Conservation (phyloP, 768 basidiomycete species). For the Amanita pallidorosea region DNA sequence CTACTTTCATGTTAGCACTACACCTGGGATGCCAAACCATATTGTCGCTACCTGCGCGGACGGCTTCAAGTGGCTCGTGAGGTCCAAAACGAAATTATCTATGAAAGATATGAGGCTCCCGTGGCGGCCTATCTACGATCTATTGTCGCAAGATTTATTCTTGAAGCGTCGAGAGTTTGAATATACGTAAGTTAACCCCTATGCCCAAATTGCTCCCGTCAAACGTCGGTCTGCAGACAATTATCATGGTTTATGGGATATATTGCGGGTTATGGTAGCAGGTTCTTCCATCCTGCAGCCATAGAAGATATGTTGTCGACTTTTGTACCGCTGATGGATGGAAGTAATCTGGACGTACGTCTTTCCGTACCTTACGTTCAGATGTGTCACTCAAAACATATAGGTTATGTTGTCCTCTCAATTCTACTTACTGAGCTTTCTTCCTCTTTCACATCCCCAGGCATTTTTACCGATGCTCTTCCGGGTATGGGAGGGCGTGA, state of each 20-base stretch:
- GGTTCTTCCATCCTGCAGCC: slow-evolving; percentile 85
- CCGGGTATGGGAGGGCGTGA: slow-evolving; percentile 80
- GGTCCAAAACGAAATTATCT: slow-evolving; percentile 63
- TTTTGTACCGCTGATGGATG: slow-evolving; percentile 73
- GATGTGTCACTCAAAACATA: background rate
- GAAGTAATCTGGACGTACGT: slow-evolving; percentile 62
- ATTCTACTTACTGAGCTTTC: slow-evolving; percentile 77
- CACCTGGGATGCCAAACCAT: slow-evolving; percentile 67
- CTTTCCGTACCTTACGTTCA: background rate
- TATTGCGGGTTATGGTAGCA: slow-evolving; percentile 53
- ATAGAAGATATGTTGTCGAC: slow-evolving; percentile 82
- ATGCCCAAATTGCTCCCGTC: slow-evolving; percentile 1
- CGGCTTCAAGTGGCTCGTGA: slow-evolving; percentile 44
- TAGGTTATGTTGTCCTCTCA: slow-evolving; percentile 73
- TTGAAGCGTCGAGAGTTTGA: slow-evolving; percentile 67
- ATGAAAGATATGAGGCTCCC: slow-evolving; percentile 75
- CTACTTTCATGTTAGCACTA: slow-evolving; percentile 66
- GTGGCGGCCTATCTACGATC: slow-evolving; percentile 70
- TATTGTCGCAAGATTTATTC: slow-evolving; percentile 67
- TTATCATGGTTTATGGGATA: slow-evolving; percentile 71
- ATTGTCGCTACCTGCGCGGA: slow-evolving; percentile 60
- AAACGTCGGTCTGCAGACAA: slow-evolving; percentile 31
- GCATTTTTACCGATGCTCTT: slow-evolving; percentile 77
- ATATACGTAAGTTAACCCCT: slow-evolving; percentile 44
- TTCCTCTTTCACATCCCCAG: slow-evolving; percentile 79